phyloP scores from a whole-genome alignment of 2,329 filamentous ascomycete species.

The Penicillium sp. region DNA sequence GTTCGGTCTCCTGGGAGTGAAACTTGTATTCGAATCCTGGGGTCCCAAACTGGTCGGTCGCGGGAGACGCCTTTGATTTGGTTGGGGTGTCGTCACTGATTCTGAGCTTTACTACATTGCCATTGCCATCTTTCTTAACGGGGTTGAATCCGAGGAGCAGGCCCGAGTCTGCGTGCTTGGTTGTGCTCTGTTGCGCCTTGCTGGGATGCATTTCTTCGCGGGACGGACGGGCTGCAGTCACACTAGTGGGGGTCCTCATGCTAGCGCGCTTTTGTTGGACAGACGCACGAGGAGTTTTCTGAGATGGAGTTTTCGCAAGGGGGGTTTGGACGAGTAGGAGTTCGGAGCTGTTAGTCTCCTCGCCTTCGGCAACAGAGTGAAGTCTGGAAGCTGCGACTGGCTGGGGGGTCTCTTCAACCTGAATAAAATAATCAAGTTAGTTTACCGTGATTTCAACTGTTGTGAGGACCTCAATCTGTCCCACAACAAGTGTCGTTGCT shows the following conservation, averaged over 20 bases:
- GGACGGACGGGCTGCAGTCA: conserved; percentile 67
- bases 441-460: neutral
- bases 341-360: conserved; percentile 43
- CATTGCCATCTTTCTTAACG: conserved; percentile 54
- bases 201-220: conserved; percentile 89
- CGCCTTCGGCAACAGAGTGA: conserved; percentile 48
- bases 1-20: conserved; percentile 43
- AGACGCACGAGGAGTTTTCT: conserved; percentile 34
- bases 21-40: conserved; percentile 51
- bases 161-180: conserved; percentile 74
- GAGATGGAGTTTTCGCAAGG: conserved; percentile 20
- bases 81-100: conserved; percentile 43
- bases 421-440: conserved; percentile 10
- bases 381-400: conserved; percentile 36
- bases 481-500: conserved; percentile 14
- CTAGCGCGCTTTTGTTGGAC: conserved; percentile 25
- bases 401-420: conserved; percentile 25
- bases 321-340: conserved; percentile 28
- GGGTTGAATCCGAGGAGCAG: conserved; percentile 79
- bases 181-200: conserved; percentile 72
- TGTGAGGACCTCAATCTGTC: conserved; percentile 13
- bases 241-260: conserved; percentile 47
- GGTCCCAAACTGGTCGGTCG: conserved; percentile 40
- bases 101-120: conserved; percentile 35
- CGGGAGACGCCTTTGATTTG: conserved; percentile 38